phyloP scores from a whole-genome alignment of 108 stramenopile species.

The Seminavis robusta region DNA sequence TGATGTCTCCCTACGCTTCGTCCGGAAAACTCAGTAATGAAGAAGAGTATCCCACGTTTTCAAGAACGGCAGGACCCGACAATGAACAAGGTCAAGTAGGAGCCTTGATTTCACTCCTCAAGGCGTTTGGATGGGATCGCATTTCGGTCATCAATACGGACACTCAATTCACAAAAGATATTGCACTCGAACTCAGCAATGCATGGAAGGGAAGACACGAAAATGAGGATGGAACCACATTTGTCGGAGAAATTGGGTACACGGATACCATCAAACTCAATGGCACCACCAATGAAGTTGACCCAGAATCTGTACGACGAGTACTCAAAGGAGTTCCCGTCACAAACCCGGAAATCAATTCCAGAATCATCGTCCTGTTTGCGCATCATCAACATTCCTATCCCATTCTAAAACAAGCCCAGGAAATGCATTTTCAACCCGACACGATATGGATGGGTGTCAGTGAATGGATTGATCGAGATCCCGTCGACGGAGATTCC shows the following conservation, averaged over 20 bases:
- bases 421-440: neutral
- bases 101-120: neutral
- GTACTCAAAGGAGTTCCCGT: neutral
- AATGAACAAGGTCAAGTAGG: constrained; percentile 6
- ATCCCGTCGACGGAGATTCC: neutral
- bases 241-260: no score
- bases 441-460: no score
- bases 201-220: no score
- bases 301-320: no score
- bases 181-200: neutral
- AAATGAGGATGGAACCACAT: no score
- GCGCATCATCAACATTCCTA: neutral
- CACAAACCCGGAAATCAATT: neutral
- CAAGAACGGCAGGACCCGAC: neutral
- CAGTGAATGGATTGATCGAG: no score
- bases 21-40: neutral
- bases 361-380: neutral
- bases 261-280: no score
- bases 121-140: neutral
- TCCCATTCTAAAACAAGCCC: neutral
- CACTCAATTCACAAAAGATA: neutral
- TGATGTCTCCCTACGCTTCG: neutral
- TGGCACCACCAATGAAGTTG: no score
- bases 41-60: neutral
- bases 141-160: neutral